phyloP scores from a whole-genome alignment of 192 early-diverging fungal genomes.

The Oehlia diaphana region DNA sequence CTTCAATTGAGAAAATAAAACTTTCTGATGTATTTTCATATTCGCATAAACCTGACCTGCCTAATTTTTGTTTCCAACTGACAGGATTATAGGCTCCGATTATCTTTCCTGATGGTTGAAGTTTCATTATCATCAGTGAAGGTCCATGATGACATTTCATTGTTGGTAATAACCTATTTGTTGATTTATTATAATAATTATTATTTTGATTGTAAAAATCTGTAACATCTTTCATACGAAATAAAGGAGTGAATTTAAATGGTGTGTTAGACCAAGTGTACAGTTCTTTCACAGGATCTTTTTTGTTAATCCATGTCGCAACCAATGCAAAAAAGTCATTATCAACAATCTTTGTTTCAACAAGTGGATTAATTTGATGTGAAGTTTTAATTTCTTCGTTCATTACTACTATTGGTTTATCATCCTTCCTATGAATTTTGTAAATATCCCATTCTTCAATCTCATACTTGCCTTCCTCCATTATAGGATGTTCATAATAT shows the following conservation, averaged over 20 bases:
- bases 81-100: slow-evolving; percentile 11
- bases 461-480: neutral
- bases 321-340: slow-evolving; percentile 5
- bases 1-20: slow-evolving; percentile 9
- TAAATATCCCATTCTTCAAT: slow-evolving; percentile 9
- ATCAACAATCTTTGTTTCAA: slow-evolving; percentile 22
- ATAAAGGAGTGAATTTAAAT: slow-evolving; percentile 14
- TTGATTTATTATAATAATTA: slow-evolving; percentile 12
- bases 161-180: slow-evolving; percentile 9
- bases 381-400: neutral
- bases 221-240: slow-evolving; percentile 7
- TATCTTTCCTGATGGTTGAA: neutral
- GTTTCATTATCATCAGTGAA: slow-evolving; percentile 5
- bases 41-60: neutral
- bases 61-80: neutral
- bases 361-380: neutral
- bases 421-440: neutral
- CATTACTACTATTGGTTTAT: neutral
- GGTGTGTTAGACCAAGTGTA: slow-evolving; percentile 4
- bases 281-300: neutral
- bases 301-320: slow-evolving; percentile 13
- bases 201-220: neutral
- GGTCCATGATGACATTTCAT: slow-evolving; percentile 21
- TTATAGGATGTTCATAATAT: neutral
- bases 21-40: slow-evolving; percentile 12